Evolutionary conservation across 768 basidiomycete species (phyloP).

Genomic region (Favolaschia claudopus): DNA sequence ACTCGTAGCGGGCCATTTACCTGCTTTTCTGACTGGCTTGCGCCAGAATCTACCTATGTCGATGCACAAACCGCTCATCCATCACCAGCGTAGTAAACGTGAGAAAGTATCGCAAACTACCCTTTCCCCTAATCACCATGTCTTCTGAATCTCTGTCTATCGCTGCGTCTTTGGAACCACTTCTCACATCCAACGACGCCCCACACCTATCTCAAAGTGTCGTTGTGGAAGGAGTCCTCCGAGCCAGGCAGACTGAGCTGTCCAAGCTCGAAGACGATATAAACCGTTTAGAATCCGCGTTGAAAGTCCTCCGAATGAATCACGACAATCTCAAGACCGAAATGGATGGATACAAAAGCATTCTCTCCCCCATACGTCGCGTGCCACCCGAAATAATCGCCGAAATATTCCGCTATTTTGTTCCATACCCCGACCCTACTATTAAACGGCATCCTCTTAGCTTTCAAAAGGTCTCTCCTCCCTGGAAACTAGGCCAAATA

Average conservation of each 20-base stretch:
- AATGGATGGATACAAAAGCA: neutral
- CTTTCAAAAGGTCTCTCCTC: too few species aligned
- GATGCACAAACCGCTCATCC: too few species aligned
- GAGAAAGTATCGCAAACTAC: too few species aligned
- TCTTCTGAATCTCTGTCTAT: too few species aligned
- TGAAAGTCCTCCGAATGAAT: neutral
- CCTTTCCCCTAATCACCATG: too few species aligned
- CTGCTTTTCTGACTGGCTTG: too few species aligned
- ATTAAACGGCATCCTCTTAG: neutral
- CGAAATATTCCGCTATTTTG: slow-evolving; percentile 13
- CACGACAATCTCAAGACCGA: neutral
- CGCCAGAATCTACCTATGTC: too few species aligned
- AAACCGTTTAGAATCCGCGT: neutral
- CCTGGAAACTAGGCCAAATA: slow-evolving; percentile 11
- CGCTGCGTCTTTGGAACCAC: too few species aligned
- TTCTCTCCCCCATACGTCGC: neutral
- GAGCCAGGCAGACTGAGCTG: neutral
- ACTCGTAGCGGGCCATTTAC: too few species aligned
- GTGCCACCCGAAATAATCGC: slow-evolving; percentile 6
- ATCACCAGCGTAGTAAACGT: too few species aligned
- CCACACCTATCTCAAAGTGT: neutral
- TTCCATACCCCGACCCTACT: neutral
- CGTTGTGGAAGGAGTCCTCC: neutral
- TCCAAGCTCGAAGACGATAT: neutral
- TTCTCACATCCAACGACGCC: neutral